These are phyloP conservation scores for Corchorus capsularis DNA, from an alignment of 345 rosid species.

Conservation along the genomic window DNA sequence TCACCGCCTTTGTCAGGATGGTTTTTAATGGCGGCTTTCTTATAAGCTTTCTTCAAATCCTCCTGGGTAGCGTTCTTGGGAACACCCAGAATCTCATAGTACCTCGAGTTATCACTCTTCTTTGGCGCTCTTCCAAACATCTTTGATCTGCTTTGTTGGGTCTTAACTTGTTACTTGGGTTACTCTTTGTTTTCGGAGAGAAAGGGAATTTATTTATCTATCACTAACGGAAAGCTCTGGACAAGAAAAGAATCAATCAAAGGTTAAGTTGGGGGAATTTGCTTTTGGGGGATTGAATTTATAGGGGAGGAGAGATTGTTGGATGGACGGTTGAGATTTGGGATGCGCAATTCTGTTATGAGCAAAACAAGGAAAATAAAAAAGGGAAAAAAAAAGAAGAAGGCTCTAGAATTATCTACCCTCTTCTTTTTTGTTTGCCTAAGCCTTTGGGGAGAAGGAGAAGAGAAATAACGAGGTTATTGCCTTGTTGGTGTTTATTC, in stretches of 20 bases:
- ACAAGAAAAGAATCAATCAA: neutral
- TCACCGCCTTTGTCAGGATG: constrained; percentile 99
- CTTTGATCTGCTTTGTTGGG: constrained; percentile 12
- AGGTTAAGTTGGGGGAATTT: neutral
- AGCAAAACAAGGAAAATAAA: too few relatives aligned
- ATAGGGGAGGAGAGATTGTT: neutral
- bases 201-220: neutral
- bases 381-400: neutral
- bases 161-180: neutral
- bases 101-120: constrained; percentile 79
- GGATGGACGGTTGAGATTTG: neutral
- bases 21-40: constrained; percentile 88
- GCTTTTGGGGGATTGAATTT: neutral
- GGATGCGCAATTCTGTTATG: neutral
- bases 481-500: neutral
- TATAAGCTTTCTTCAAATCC: constrained; percentile 88
- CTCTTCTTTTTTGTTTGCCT: neutral
- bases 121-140: constrained; percentile 84
- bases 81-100: constrained; percentile 84
- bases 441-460: neutral
- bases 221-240: neutral
- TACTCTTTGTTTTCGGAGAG: neutral
- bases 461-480: neutral
- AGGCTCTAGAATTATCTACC: constrained; percentile 16
- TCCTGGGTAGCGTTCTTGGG: constrained; percentile 73